Base-by-base conservation (phyloP, 495 filamentous ascomycete genomes). In the Clohesyomyces aquaticus region DNA sequence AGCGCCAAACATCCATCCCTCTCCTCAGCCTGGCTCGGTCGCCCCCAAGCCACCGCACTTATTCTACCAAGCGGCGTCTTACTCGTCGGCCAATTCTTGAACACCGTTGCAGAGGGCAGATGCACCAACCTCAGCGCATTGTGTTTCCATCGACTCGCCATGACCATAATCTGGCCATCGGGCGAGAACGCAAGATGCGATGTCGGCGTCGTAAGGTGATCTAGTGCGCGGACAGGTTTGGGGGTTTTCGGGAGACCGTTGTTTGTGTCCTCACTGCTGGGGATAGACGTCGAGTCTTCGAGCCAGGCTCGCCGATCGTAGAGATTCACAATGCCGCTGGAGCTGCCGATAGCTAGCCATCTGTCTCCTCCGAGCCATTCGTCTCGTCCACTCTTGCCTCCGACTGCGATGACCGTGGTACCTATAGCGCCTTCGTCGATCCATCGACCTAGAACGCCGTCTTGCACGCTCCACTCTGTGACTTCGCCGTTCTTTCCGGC, bases 81-180 rank as follows among this genome's bases (percentile, higher is more conserved):
- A 41, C 83, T 82, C 42, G 94, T 98, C 21, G 94, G 94, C 94
- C 94, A 98, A 76, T 98, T 98, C 69, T 85, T 85, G 80, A 94
- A 98, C 16, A 97, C 91, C 1, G 91, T 95, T 73, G 91, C 96
- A 61, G 83, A 89, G 1, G 93, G 93, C 67, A 98, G 77, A 75
- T 98, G 94, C 35, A 94, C 92, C 67, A 98, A 76, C 74, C 90
- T 80, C 73, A 98, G 72, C 1, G 91, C 90, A 79, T 98, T 91
- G 64, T 88, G 88, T 79, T 96, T 96, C 79, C 85, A 90, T 47
- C 82, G 82, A 74, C 89, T 93, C 18, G 85, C 88, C 79, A 97
- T 89, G 4, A 83, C 90, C 61, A 98, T 73, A 59, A 98, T 75
- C 77, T 98, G 95, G 9, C 91, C 91, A 75, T 96, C 93, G 0